These are phyloP conservation scores for Saccharomycopsis sp. DNA, from an alignment of 805 yeast genomes.

Conservation along the genomic window DNA sequence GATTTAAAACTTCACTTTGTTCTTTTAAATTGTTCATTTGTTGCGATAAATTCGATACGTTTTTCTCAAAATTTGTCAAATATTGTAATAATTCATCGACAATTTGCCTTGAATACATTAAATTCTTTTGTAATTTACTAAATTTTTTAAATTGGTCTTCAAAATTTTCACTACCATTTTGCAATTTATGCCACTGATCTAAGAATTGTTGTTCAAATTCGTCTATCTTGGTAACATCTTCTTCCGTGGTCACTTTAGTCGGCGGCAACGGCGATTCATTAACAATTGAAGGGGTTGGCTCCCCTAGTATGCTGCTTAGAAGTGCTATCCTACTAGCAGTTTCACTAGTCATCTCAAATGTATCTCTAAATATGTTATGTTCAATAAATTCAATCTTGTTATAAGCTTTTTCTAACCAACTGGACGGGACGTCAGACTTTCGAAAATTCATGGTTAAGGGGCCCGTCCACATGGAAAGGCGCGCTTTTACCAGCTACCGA, in stretches of 20 bases:
- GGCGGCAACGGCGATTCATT: constrained; percentile 3
- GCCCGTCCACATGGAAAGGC: too few relatives aligned
- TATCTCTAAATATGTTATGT: not conserved
- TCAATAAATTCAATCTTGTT: not conserved
- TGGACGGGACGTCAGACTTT: too few relatives aligned
- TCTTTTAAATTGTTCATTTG: constrained; percentile 57
- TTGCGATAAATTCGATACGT: constrained; percentile 46
- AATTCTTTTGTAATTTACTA: not conserved
- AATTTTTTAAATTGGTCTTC: not conserved
- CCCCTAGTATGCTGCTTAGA: constrained; percentile 2
- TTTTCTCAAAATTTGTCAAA: constrained; percentile 48
- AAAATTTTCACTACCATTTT: not conserved
- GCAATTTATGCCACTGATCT: not conserved
- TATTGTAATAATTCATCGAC: constrained; percentile 25
- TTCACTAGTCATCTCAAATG: not conserved
- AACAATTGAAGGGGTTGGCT: not conserved
- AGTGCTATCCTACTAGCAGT: not conserved
- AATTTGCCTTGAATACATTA: not conserved
- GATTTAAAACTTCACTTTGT: constrained; percentile 43
- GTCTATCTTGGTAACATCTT: constrained; percentile 5
- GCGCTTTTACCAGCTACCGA: too few relatives aligned
- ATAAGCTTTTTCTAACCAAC: constrained; percentile 4
- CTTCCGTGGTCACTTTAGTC: constrained; percentile 5
- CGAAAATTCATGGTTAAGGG: too few relatives aligned
- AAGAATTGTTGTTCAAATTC: constrained; percentile 3